Conservation (phyloP, 441 rosid species). For the Isatis lusitanica region DNA sequence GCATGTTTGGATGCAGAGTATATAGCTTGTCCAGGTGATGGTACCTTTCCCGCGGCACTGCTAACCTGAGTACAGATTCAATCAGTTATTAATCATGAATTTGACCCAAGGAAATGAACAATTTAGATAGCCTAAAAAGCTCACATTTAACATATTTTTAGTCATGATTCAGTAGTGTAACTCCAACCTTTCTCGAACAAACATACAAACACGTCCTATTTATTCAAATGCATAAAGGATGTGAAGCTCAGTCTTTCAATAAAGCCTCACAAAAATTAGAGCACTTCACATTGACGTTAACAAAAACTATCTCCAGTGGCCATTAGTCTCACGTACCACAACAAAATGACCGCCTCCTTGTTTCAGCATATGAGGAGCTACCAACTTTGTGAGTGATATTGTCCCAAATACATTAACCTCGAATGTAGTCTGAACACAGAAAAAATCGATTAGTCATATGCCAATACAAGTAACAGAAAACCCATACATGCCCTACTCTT, state of each 20-base stretch:
- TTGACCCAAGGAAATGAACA: constrained; percentile 1
- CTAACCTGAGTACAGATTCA: constrained; percentile 61
- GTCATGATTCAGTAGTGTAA: neutral
- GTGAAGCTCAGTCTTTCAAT: neutral
- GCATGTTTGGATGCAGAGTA: constrained; percentile 92
- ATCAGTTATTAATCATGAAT: neutral
- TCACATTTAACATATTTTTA: neutral
- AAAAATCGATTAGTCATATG: constrained; percentile 13
- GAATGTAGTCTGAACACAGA: constrained; percentile 64
- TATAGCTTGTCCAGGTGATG: constrained; percentile 91
- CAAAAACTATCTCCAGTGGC: neutral
- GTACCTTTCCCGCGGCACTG: constrained; percentile 97
- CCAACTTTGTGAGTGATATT: constrained; percentile 73
- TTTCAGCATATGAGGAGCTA: constrained; percentile 75
- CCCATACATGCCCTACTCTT: neutral
- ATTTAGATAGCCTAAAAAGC: neutral
- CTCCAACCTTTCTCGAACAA: neutral
- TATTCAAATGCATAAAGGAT: neutral
- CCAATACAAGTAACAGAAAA: constrained; percentile 1
- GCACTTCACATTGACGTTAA: neutral
- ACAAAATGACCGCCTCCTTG: constrained; percentile 89
- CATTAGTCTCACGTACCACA: constrained; percentile 64
- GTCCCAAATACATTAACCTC: constrained; percentile 84
- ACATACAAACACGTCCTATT: neutral
- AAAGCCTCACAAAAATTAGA: neutral